Percentiles rank a stretch among this genome's conserved stretches.
Evolutionary conservation across 1,284 basidiomycete species (phyloP).

Genomic region (Melampsora americana): DNA sequence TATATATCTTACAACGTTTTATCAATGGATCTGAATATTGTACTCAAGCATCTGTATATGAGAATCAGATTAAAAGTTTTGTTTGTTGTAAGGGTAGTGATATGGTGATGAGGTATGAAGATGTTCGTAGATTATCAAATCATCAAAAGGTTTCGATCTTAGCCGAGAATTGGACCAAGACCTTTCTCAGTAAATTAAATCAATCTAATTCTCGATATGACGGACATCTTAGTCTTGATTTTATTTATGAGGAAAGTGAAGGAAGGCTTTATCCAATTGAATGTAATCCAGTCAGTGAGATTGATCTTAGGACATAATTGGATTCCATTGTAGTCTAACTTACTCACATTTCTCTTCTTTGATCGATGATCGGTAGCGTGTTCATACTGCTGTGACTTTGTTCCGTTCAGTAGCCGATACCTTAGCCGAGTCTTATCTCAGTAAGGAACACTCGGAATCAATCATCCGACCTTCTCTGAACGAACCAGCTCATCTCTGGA

Average conservation of each 20-base stretch:
- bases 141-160: background rate
- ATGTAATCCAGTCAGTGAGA: background rate
- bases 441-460: background rate
- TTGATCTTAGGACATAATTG: background rate
- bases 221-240: background rate
- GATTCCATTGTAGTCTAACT: background rate
- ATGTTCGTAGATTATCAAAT: background rate
- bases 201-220: background rate
- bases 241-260: background rate
- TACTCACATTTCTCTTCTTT: background rate
- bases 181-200: background rate
- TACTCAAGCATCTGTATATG: background rate
- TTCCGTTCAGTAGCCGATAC: background rate
- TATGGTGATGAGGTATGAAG: background rate
- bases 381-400: background rate
- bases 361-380: background rate
- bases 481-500: background rate
- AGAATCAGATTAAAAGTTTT: background rate
- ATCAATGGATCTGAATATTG: background rate
- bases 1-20: background rate
- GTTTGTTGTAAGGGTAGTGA: constrained; percentile 1
- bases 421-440: background rate
- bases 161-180: background rate
- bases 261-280: background rate
- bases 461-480: background rate